Conservation (phyloP, 2,329 filamentous ascomycete genomes). For the Microsporum audouinii region DNA sequence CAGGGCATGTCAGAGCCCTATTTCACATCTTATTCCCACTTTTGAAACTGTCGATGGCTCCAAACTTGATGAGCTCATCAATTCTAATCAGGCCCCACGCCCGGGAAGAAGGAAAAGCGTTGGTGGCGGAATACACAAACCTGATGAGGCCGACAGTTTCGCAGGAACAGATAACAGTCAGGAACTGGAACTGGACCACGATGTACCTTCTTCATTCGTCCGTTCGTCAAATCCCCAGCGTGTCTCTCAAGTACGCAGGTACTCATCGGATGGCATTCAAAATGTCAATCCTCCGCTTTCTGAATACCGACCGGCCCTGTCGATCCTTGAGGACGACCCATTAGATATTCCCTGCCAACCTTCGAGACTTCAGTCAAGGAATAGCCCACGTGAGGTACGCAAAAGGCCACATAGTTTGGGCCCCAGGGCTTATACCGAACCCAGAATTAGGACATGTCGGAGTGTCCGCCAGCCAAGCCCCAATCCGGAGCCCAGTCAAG, state of each 20-base stretch:
- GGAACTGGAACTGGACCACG: background rate
- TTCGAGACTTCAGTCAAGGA: background rate
- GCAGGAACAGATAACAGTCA: background rate
- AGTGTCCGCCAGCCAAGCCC: background rate
- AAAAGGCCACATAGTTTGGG: background rate
- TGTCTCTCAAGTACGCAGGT: conserved; percentile 2
- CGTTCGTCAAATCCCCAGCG: background rate
- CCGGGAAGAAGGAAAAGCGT: background rate
- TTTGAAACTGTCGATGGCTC: background rate
- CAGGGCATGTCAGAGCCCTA: background rate
- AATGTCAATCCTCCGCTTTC: background rate
- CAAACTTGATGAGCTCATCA: background rate
- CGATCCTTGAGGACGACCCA: conserved; percentile 4
- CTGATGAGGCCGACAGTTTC: background rate
- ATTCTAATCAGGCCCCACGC: background rate
- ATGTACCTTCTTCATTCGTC: background rate
- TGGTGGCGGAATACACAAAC: background rate
- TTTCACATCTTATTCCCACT: background rate
- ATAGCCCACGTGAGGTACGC: background rate
- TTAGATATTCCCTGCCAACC: background rate
- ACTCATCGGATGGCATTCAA: conserved; percentile 8
- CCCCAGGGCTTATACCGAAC: background rate
- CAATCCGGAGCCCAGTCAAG: background rate
- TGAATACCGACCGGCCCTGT: conserved; percentile 5
- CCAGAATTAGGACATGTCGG: background rate